Base-by-base conservation (phyloP, 2,329 filamentous ascomycete genomes). In the Periconia sp. region DNA sequence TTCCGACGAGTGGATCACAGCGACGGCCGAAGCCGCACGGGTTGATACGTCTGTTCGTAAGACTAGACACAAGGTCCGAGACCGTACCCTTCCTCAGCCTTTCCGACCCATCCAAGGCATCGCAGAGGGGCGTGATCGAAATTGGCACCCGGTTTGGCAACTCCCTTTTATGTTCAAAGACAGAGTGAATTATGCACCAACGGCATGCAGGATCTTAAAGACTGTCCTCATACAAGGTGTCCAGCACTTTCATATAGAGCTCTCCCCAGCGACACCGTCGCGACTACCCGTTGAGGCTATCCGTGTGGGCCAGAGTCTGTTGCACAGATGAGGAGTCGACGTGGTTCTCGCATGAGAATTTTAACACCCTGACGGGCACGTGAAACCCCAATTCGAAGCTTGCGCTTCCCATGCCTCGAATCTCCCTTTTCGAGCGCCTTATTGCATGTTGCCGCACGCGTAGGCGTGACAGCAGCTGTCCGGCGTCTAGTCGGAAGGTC, bases 321-420 rank as follows among this genome's bases (percentile, higher is more conserved):
- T 83, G 82, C 81, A 87, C 87, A 85, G 86, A 76, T 79, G 77
- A 71, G 73, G 73, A 71, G 79, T 84, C 82, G 86, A 90, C 86
- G 87, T 88, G 87, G 86, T 76, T 82, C 81, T 83, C 84, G 70
- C 75, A 73, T 79, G 81, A 86, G 81, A 81, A 75, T 87, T 86
- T 89, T 87, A 86, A 69, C 47, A 43, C 66, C 81, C 86, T 69
- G 75, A 80, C 76, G 66, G 83, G 87, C 89, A 87, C 89, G 89
- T 83, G 85, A 77, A 76, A 75, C 75, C 72, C 69, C 78, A 74
- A 77, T 79, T 84, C 75, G 73, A 52, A 65, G 61, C 56, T 55
- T 23, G 36, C 30, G 59, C 65, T 64, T 72, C 66, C 65, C 62
- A 76, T 75, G 76, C 73, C 72, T 70, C 73, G 63, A 66, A 38